Base-by-base conservation (phyloP, 179 eudicot genomes). In the Beta lomatogona region DNA sequence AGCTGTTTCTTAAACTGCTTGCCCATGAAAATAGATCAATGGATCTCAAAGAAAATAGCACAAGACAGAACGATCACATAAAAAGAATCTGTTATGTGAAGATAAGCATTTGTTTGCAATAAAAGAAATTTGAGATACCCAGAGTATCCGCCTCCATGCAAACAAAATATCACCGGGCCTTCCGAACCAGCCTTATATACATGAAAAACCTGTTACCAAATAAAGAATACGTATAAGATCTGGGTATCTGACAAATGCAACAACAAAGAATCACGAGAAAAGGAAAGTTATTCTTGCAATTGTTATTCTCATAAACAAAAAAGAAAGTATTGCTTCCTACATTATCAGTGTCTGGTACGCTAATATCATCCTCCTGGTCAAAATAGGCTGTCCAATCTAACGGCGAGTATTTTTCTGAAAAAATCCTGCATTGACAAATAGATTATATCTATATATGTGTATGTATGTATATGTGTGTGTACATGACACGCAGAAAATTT, bases 71-170 rank as follows among this genome's bases (percentile, higher is more conserved):
- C 22, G 36, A 77, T 22, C 73, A 71, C 52, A 64, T 44, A 10
- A 50, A 80, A n/a, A 66, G 18, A 54, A 28, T 5, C 53, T 16
- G 57, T 71, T 9, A 73, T 9, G 8, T 75, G 15, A 10, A 31
- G 16, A 31, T 75, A 57, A 75, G 53, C 48, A 75, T 75, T 44
- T 68, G 13, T 52, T 41, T 64, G 48, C 19, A 65, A 64, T 36
- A 71, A 72, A 41, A 31, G 74, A 18, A 60, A 36, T 54, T 66
- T 9, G 7, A 57, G 46, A 45, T 90, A 93, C 98, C 99, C 99
- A 80, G 95, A 85, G 82, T 89, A 95, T 82, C 99, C 99, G 72
- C 99, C 98, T 81, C 99, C 99, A 87, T 95, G 99, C 83, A 95
- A 91, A 87, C 99, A 95, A 83, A 95, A 90, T 50, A 94, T 83